phyloP scores from a whole-genome alignment of 2,329 filamentous ascomycete species.

The Basipetospora sp. region DNA sequence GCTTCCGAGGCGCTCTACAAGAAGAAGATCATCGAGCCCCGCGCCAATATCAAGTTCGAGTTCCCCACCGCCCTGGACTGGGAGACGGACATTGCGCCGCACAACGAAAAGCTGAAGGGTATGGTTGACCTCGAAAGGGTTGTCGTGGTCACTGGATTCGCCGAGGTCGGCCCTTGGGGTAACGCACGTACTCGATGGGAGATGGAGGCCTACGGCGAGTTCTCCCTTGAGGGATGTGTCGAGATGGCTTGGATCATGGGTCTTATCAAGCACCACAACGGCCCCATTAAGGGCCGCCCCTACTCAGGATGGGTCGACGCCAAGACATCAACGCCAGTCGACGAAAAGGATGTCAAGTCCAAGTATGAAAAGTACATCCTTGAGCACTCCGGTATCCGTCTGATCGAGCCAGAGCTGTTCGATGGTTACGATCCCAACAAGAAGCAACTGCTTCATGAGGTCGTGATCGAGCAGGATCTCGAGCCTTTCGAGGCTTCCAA shows the following conservation, averaged over 20 bases:
- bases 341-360: constrained; percentile 92
- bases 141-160: constrained; percentile 90
- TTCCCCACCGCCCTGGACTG: constrained; percentile 85
- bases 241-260: constrained; percentile 99
- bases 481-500: constrained; percentile 95
- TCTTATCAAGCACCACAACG: constrained; percentile 96
- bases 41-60: constrained; percentile 95
- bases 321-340: constrained; percentile 87
- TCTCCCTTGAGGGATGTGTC: constrained; percentile 92
- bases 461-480: constrained; percentile 91
- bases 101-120: constrained; percentile 77
- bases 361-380: constrained; percentile 97
- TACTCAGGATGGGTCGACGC: constrained; percentile 95
- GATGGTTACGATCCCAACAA: constrained; percentile 94
- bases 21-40: constrained; percentile 81
- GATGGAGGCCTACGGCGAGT: constrained; percentile 94
- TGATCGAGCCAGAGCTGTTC: constrained; percentile 95
- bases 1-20: constrained; percentile 85
- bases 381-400: constrained; percentile 89
- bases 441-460: constrained; percentile 95
- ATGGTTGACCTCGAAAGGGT: constrained; percentile 99
- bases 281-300: constrained; percentile 83
- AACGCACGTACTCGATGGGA: constrained; percentile 97
- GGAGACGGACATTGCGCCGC: constrained; percentile 76
- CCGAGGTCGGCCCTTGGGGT: constrained; percentile 94